Conservation (phyloP, 495 filamentous ascomycete species). For the Coniosporium apollinis region DNA sequence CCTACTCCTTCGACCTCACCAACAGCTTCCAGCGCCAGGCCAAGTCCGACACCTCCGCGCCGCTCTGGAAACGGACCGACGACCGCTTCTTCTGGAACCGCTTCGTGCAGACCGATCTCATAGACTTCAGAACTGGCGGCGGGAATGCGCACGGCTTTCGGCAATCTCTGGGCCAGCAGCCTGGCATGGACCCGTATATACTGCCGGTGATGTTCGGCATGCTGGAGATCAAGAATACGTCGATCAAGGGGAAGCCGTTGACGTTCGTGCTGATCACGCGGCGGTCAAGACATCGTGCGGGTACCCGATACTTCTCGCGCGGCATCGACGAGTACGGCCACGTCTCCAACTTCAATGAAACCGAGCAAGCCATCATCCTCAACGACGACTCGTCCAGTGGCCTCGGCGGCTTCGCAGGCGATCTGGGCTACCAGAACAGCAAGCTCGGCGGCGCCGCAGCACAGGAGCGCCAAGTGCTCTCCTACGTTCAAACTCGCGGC, state of each 20-base stretch:
- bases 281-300: constrained; percentile 67
- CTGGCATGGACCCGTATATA: constrained; percentile 79
- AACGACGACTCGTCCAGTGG: constrained; percentile 57
- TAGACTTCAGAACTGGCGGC: constrained; percentile 52
- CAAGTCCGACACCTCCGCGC: constrained; percentile 44
- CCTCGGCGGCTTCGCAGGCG: constrained; percentile 65
- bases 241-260: constrained; percentile 62
- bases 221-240: constrained; percentile 68
- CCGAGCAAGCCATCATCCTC: constrained; percentile 75
- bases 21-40: constrained; percentile 89
- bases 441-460: constrained; percentile 31
- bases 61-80: constrained; percentile 84
- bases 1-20: constrained; percentile 87
- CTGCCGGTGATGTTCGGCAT: constrained; percentile 89
- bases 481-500: constrained; percentile 89
- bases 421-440: constrained; percentile 54
- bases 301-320: constrained; percentile 86
- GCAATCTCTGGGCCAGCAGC: constrained; percentile 42
- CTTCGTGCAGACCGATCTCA: constrained; percentile 78
- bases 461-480: constrained; percentile 67
- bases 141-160: constrained; percentile 13
- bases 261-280: constrained; percentile 80
- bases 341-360: constrained; percentile 96
- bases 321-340: constrained; percentile 87
- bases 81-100: constrained; percentile 98